These are phyloP conservation scores for Sextonia rubra DNA, from an alignment of 164 flowering plant species.

Conservation along the genomic window DNA sequence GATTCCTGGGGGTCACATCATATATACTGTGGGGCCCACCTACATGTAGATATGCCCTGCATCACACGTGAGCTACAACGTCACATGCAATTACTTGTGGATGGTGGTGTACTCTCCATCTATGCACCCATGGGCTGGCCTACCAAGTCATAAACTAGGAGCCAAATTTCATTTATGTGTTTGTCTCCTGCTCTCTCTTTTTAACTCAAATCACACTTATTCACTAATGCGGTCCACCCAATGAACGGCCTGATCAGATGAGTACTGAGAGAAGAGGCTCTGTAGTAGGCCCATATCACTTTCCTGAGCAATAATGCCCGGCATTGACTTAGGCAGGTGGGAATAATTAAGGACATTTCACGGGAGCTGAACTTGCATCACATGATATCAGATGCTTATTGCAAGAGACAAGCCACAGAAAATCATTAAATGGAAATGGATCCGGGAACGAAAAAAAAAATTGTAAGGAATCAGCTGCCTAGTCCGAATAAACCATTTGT, in stretches of 20 bases:
- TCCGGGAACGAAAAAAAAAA: too few relatives aligned
- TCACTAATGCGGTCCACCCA: background rate
- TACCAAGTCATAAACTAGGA: background rate
- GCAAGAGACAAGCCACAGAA: background rate
- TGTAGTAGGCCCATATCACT: background rate
- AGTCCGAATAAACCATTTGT: too few relatives aligned
- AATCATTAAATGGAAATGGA: too few relatives aligned
- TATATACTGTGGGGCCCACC: background rate
- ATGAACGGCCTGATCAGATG: background rate
- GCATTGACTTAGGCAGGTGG: slow-evolving; percentile 5
- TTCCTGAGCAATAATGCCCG: background rate
- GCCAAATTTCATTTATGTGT: background rate
- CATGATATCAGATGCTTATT: background rate
- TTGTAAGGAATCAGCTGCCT: too few relatives aligned
- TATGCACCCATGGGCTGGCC: background rate
- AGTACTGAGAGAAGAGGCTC: background rate
- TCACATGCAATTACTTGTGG: background rate
- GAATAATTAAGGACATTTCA: background rate
- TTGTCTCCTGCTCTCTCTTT: background rate
- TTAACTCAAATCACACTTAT: background rate
- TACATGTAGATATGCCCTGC: too few relatives aligned
- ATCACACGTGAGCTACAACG: background rate
- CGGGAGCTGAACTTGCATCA: background rate
- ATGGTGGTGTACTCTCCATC: background rate
- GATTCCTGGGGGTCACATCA: background rate